Evolutionary conservation across 2,329 filamentous ascomycete genomes (phyloP).

Genomic region (Penicillium sp.): DNA sequence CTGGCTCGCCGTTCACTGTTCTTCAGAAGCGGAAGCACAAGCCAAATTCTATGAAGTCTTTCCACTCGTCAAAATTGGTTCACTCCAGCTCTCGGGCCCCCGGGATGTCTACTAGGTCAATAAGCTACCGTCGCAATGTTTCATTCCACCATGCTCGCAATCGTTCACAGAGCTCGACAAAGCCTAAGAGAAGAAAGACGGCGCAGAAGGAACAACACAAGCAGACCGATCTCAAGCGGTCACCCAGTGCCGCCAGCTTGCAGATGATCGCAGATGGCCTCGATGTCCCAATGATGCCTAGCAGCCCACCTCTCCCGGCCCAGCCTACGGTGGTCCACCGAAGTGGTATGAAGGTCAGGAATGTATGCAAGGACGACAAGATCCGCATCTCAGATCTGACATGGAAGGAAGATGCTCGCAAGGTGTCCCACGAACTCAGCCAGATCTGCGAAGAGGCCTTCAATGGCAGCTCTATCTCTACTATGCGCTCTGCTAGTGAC

Average conservation of each 20-base stretch:
- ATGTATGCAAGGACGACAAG: constrained; percentile 40
- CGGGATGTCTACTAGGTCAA: constrained; percentile 40
- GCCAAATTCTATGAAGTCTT: constrained; percentile 35
- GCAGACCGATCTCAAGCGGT: constrained; percentile 24
- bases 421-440: constrained; percentile 78
- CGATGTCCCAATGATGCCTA: constrained; percentile 25
- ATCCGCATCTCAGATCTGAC: constrained; percentile 44
- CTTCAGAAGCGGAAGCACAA: constrained; percentile 32
- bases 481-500: constrained; percentile 43
- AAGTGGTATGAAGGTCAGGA: constrained; percentile 27
- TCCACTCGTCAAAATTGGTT: constrained; percentile 45
- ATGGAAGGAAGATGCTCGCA: constrained; percentile 72
- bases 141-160: constrained; percentile 57
- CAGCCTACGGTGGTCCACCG: constrained; percentile 38
- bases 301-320: constrained; percentile 39
- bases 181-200: constrained; percentile 21
- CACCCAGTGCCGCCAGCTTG: constrained; percentile 26
- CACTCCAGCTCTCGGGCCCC: constrained; percentile 45
- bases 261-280: constrained; percentile 20
- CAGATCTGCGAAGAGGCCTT: constrained; percentile 92
- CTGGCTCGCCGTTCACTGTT: constrained; percentile 29
- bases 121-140: constrained; percentile 57
- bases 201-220: constrained; percentile 12
- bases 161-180: constrained; percentile 31
- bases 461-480: constrained; percentile 61